phyloP scores from a whole-genome alignment of 192 early-diverging fungal genomes.

The Backusella psychrophila region DNA sequence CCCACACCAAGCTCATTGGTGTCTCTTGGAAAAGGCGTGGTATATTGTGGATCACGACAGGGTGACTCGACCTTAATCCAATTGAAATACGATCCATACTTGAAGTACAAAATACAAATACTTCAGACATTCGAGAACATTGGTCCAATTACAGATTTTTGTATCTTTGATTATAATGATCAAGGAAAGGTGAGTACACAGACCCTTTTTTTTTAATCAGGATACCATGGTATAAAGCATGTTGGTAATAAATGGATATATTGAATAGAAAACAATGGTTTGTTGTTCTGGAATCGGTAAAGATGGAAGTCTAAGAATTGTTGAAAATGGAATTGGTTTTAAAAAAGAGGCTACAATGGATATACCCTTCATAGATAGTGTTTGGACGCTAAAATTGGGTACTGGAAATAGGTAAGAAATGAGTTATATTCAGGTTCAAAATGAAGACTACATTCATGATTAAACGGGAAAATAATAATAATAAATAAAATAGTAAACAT shows the following conservation, averaged over 20 bases:
- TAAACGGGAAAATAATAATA: neutral
- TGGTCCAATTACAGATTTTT: slow-evolving; percentile 85
- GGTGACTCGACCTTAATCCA: slow-evolving; percentile 81
- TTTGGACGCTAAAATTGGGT: slow-evolving; percentile 65
- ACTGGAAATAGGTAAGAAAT: slow-evolving; percentile 41
- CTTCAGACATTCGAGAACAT: slow-evolving; percentile 68
- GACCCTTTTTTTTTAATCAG: neutral
- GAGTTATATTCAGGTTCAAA: too few species aligned
- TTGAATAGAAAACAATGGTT: slow-evolving; percentile 66
- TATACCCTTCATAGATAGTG: slow-evolving; percentile 62
- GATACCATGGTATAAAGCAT: neutral
- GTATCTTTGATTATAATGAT: slow-evolving; percentile 73
- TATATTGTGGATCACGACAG: slow-evolving; percentile 83
- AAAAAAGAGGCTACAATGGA: slow-evolving; percentile 56
- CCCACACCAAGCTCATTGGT: slow-evolving; percentile 61
- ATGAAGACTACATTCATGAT: neutral
- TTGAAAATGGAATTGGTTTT: slow-evolving; percentile 89
- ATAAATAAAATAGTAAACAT: slow-evolving; percentile 30
- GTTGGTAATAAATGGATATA: too few species aligned
- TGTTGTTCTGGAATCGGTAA: slow-evolving; percentile 79
- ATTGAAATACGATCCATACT: slow-evolving; percentile 50
- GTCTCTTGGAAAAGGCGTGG: slow-evolving; percentile 63
- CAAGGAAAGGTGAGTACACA: slow-evolving; percentile 50
- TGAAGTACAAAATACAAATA: slow-evolving; percentile 53
- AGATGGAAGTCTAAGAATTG: slow-evolving; percentile 74